Percentiles rank a stretch among this genome's conserved stretches.
These are phyloP conservation scores for Phytophthora citrophthora DNA, from an alignment of 352 stramenopile species.

Conservation along the genomic window DNA sequence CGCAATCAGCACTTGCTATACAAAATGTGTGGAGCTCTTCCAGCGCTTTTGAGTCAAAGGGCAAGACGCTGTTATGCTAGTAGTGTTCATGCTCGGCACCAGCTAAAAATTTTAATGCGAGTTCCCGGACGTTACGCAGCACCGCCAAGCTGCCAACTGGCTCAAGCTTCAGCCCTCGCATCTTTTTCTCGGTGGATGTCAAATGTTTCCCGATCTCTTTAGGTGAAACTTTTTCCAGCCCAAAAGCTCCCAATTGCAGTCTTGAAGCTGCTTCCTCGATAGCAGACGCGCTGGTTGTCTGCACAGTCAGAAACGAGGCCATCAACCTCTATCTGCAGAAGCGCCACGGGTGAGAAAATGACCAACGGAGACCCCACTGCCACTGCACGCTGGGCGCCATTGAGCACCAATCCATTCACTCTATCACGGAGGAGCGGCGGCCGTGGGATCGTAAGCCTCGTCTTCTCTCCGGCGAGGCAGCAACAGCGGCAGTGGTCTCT, in stretches of 20 bases:
- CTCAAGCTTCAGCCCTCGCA: constrained; percentile 1
- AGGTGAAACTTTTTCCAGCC: background rate
- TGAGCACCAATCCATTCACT: constrained; percentile 33
- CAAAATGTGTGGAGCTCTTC: constrained; percentile 6
- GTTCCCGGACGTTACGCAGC: constrained; percentile 22
- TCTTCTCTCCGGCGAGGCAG: constrained; percentile 21
- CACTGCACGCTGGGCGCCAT: constrained; percentile 16
- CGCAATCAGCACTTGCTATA: constrained; percentile 7
- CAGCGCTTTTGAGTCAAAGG: constrained; percentile 13
- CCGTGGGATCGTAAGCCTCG: constrained; percentile 42
- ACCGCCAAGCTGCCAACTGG: background rate
- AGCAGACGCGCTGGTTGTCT: constrained; percentile 21
- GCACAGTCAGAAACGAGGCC: constrained; percentile 34
- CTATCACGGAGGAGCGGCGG: constrained; percentile 34
- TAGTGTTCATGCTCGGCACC: background rate
- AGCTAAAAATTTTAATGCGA: constrained; percentile 16
- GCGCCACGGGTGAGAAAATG: constrained; percentile 44
- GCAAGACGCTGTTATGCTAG: constrained; percentile 14
- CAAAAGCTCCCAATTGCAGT: background rate
- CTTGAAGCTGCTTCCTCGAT: constrained; percentile 26
- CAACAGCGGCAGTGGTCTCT: constrained; percentile 32
- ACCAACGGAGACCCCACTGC: constrained; percentile 20
- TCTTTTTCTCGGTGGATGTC: constrained; percentile 2
- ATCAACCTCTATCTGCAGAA: constrained; percentile 24
- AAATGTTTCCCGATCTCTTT: constrained; percentile 14